Conservation (phyloP, 768 basidiomycete species). For the Pleurotus platypus region DNA sequence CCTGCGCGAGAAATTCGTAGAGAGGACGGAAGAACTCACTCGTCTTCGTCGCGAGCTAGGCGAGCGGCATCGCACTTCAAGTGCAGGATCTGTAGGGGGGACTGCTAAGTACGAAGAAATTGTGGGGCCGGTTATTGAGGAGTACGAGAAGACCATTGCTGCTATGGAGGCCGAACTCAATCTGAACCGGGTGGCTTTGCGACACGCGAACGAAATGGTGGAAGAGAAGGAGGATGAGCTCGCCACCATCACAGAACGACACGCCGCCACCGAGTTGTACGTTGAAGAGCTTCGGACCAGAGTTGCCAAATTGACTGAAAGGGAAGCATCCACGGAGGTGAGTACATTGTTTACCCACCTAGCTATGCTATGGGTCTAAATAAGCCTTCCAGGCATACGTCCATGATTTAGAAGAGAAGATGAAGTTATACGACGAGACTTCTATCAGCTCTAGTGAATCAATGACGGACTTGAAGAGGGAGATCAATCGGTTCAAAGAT, state of each 20-base stretch:
- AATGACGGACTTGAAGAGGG: constrained; percentile 78
- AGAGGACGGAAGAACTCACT: constrained; percentile 86
- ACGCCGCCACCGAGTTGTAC: constrained; percentile 78
- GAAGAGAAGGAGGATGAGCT: constrained; percentile 89
- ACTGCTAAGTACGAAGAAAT: constrained; percentile 86
- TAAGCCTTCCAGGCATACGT: constrained; percentile 72
- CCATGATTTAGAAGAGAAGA: constrained; percentile 88
- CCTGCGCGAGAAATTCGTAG: constrained; percentile 78
- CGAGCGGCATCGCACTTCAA: constrained; percentile 55
- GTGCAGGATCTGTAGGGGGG: constrained; percentile 59
- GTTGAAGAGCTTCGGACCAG: constrained; percentile 82
- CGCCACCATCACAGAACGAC: constrained; percentile 58
- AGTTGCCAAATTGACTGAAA: constrained; percentile 78
- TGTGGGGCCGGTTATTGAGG: constrained; percentile 96
- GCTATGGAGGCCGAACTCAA: constrained; percentile 92
- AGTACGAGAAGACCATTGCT: constrained; percentile 96
- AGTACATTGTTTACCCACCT: constrained; percentile 16
- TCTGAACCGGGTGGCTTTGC: constrained; percentile 80
- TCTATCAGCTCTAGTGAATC: constrained; percentile 74
- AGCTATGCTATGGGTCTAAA: constrained; percentile 10
- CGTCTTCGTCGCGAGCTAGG: constrained; percentile 76
- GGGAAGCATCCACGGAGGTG: constrained; percentile 92
- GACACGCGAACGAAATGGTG: constrained; percentile 89
- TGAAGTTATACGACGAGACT: constrained; percentile 81
- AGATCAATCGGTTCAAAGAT: constrained; percentile 76